Conservation (phyloP, 352 stramenopile genomes). For the Globisporangium spinosum region DNA sequence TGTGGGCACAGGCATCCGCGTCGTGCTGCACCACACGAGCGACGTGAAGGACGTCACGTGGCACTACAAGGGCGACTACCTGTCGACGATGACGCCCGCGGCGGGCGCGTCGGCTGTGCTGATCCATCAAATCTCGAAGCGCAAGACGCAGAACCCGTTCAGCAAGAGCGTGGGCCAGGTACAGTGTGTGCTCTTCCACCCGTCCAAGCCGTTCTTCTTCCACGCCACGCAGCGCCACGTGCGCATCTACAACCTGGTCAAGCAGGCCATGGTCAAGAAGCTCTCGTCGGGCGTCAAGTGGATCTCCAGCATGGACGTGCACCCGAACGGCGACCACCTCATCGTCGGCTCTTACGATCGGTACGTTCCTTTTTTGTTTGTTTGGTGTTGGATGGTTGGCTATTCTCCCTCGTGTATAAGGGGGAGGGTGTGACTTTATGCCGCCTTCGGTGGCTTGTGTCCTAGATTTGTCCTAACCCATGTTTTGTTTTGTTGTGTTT, state of each 20-base stretch:
- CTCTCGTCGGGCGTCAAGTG: slow-evolving; percentile 97
- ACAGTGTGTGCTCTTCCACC: slow-evolving; percentile 97
- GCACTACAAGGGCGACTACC: slow-evolving; percentile 99
- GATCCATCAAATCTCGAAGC: slow-evolving; percentile 98
- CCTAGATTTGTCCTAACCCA: background rate
- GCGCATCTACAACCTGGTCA: slow-evolving; percentile 98
- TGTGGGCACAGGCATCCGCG: slow-evolving; percentile 72
- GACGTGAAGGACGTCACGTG: slow-evolving; percentile 94
- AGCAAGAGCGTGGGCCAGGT: slow-evolving; percentile 92
- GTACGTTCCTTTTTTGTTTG: slow-evolving; percentile 18
- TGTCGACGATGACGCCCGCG: slow-evolving; percentile 92
- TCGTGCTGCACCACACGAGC: slow-evolving; percentile 85
- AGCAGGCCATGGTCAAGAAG: slow-evolving; percentile 97
- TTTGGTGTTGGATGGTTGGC: background rate
- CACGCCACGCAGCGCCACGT: slow-evolving; percentile 98
- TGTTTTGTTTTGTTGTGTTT: background rate
- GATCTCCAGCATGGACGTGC: slow-evolving; percentile 98
- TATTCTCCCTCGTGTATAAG: background rate
- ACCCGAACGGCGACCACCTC: slow-evolving; percentile 98
- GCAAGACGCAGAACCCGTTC: slow-evolving; percentile 96
- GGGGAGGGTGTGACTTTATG: background rate
- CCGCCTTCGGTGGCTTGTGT: background rate
- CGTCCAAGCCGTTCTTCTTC: slow-evolving; percentile 99
- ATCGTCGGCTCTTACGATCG: slow-evolving; percentile 98
- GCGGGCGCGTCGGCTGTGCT: slow-evolving; percentile 90